A percentile compares a stretch with the other conserved stretches of the same genome.
These are phyloP conservation scores for Neospermospora avenae DNA, from an alignment of 2,329 filamentous ascomycete species.

Conservation along the genomic window DNA sequence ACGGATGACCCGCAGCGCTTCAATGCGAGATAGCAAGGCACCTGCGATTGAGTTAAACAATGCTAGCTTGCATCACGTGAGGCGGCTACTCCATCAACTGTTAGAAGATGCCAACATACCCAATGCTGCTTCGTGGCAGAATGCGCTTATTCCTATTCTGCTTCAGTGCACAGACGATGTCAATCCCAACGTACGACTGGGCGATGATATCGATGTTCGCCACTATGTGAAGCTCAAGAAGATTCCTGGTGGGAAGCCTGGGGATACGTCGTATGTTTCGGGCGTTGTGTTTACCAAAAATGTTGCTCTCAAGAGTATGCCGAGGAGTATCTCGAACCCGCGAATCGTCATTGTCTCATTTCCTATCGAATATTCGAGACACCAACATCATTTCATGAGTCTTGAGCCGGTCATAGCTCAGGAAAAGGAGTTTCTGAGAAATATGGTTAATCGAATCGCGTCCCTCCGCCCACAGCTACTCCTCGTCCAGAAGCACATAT, in stretches of 20 bases:
- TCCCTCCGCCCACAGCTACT: constrained; percentile 81
- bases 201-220: constrained; percentile 94
- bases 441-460: constrained; percentile 87
- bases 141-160: constrained; percentile 83
- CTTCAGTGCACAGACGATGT: constrained; percentile 92
- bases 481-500: constrained; percentile 89
- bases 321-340: constrained; percentile 76
- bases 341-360: constrained; percentile 92
- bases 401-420: constrained; percentile 94
- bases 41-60: constrained; percentile 82
- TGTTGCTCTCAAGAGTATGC: constrained; percentile 93
- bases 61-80: constrained; percentile 84
- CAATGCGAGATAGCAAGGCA: constrained; percentile 70
- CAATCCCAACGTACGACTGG: constrained; percentile 82
- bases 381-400: constrained; percentile 95
- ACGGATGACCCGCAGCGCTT: constrained; percentile 71
- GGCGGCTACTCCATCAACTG: constrained; percentile 78
- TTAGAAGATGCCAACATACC: constrained; percentile 73
- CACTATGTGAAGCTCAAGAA: constrained; percentile 98
- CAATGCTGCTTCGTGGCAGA: constrained; percentile 78
- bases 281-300: constrained; percentile 98
- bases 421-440: constrained; percentile 88
- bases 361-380: constrained; percentile 90
- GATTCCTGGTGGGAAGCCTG: constrained; percentile 83
- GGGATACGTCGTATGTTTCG: constrained; percentile 94